Evolutionary conservation across 1,284 basidiomycete species (phyloP), one percentile per base, ranked within the genome.

Genomic region (Malassezia arunalokei): DNA sequence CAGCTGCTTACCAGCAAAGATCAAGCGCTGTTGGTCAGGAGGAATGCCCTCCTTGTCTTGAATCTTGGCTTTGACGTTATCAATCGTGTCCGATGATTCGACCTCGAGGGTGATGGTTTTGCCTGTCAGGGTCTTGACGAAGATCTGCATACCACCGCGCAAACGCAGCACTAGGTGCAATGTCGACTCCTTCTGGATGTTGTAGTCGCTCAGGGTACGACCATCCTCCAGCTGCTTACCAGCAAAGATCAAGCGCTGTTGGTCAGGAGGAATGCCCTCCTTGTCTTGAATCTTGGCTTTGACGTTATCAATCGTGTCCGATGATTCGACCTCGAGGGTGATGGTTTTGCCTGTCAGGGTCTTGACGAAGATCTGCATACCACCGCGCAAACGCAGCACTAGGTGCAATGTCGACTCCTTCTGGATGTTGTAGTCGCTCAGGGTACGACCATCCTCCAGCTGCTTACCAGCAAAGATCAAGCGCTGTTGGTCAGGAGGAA

Each of bases 301-400:
- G 66, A 43, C 68, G 60, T 92, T 92, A 80, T 94, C 89, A 77
- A 94, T 91, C 62, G 90, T 92, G 79, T 92, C 88, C 58, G 85
- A 56, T 77, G 80, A 75, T 78, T 92, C 88, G 63, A 92, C 89
- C 82, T 87, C 76, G 81, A 87, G 52, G 71, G 89, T 92, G 80
- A 94, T 92, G 65, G 89, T 94, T 81, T 95, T 96, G 76, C 92
- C 91, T 80, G 91, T 95, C 65, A 96, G 86, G 81, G 86, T 70
- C 64, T 72, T 72, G 42, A 72, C 70, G 41, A 72, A 71, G 50
- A 72, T 67, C 50, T 71, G 68, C 69, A 72, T 69, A 39, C 40
- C 20, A 4, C 20, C 20, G 4, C 20, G 20, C 20, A 24, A 24
- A 24, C 20, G 20, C 20, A 24, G 20, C 2, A 24, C 20, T 2